These are phyloP conservation scores for Schizothecium vesticola DNA, from an alignment of 495 filamentous ascomycete genomes.

Conservation along the genomic window DNA sequence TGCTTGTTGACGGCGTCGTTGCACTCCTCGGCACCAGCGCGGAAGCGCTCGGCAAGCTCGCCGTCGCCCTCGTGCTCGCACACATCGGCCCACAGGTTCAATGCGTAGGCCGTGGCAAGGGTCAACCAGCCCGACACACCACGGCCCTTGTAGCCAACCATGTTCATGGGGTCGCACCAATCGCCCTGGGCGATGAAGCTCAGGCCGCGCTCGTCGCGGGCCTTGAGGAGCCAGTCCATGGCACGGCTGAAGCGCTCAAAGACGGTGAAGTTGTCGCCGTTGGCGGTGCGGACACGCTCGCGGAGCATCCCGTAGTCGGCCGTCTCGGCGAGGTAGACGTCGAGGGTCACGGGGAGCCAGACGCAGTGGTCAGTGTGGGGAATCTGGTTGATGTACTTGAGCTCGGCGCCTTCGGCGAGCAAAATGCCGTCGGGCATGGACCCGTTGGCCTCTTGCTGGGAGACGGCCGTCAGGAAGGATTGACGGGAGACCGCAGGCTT, in stretches of 20 bases:
- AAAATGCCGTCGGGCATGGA: conserved; percentile 55
- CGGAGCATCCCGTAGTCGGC: conserved; percentile 47
- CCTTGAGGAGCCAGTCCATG: conserved; percentile 47
- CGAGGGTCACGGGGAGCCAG: conserved; percentile 50
- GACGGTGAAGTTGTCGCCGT: conserved; percentile 44
- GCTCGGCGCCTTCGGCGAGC: conserved; percentile 47
- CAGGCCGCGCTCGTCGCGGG: conserved; percentile 48
- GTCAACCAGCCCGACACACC: conserved; percentile 56
- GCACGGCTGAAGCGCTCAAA: conserved; percentile 50
- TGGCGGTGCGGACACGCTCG: conserved; percentile 35
- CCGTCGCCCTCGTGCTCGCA: conserved; percentile 41
- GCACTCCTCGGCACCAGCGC: conserved; percentile 39
- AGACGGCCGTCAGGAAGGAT: conserved; percentile 43
- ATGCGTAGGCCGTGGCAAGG: conserved; percentile 46
- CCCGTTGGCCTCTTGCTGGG: conserved; percentile 49
- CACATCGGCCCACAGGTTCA: conserved; percentile 47
- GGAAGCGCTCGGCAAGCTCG: conserved; percentile 38
- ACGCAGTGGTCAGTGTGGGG: conserved; percentile 56
- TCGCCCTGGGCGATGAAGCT: conserved; percentile 55
- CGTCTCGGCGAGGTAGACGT: conserved; percentile 50
- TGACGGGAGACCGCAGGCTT: conserved; percentile 44
- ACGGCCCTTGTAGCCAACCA: conserved; percentile 52
- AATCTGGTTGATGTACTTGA: conserved; percentile 57
- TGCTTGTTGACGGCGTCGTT: conserved; percentile 48
- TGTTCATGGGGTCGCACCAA: conserved; percentile 58